phyloP scores from a whole-genome alignment of 2,329 filamentous ascomycete species.

The Arthrobotrys entomopaga region DNA sequence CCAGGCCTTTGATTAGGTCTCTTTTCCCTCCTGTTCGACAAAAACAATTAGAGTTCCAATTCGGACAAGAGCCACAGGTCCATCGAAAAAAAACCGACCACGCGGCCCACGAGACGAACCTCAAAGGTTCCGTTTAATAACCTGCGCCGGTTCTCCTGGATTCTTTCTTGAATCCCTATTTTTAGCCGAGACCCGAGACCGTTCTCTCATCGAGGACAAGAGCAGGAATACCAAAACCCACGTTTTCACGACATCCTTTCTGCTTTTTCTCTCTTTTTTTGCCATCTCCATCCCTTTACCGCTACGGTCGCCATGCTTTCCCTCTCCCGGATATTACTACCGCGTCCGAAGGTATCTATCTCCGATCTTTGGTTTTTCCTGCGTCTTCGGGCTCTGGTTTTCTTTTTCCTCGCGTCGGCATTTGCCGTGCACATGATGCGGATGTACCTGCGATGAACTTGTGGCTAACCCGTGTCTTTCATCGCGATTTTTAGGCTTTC shows the following conservation, averaged over 20 bases:
- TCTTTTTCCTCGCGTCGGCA: not conserved
- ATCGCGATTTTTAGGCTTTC: slow-evolving; percentile 72
- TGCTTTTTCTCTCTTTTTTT: slow-evolving; percentile 5
- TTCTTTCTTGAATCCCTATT: slow-evolving; percentile 28
- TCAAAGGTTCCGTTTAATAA: slow-evolving; percentile 14
- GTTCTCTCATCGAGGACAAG: slow-evolving; percentile 25
- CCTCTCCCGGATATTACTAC: slow-evolving; percentile 52
- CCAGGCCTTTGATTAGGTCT: slow-evolving; percentile 3
- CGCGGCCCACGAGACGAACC: slow-evolving; percentile 17
- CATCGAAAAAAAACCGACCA: slow-evolving; percentile 18
- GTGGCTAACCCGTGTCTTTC: slow-evolving; percentile 48
- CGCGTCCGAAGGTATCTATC: slow-evolving; percentile 53
- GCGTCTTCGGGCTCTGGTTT: not conserved
- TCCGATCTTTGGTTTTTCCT: not conserved
- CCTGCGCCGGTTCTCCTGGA: slow-evolving; percentile 15
- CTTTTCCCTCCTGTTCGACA: too few species aligned
- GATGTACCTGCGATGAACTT: not conserved
- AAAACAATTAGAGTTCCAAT: too few species aligned
- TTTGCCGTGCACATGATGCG: not conserved
- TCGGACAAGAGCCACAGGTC: slow-evolving; percentile 21
- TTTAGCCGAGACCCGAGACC: slow-evolving; percentile 26
- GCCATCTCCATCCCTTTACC: not conserved
- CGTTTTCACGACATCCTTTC: slow-evolving; percentile 10
- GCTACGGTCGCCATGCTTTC: slow-evolving; percentile 37
- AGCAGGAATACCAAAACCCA: slow-evolving; percentile 8